Base-by-base conservation (phyloP, 2,329 filamentous ascomycete species). In the Neofusicoccum ribis region DNA sequence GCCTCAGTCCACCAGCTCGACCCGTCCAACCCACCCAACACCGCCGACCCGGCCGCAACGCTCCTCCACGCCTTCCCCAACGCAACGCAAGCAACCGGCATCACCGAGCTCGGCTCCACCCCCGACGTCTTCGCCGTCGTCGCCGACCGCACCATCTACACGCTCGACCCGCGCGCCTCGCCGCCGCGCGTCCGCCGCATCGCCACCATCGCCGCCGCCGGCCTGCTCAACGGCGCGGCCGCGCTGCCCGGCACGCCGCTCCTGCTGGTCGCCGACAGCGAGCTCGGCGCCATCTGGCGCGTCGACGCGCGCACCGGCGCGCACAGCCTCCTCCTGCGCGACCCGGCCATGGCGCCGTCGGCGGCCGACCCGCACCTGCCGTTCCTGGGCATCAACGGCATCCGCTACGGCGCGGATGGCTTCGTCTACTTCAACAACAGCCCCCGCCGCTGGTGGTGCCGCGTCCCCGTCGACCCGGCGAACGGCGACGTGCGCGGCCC, bases 1-100 rank as follows among this genome's bases (percentile, higher is more conserved):
- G 70, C 77, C 6, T 71, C 75, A 52, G 66, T 80, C 3, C 72
- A 72, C 66, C 69, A 76, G 31, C 65, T 81, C 41, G 68, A 77
- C 61, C 77, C 77, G 2, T 43, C n/a, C 37, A 12, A 43, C 14
- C 39, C 52, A 6, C 37, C 14, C 17, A 20, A 43, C 36, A 58
- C 20, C 39, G 63, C 52, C 15, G 61, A 37, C n/a, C 66, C 68
- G 3, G 56, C 67, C 17, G 67, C 71, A 15, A 67, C 72, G n/a
- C 69, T 76, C 17, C 59, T 77, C 7, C 70, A 77, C 52, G 66
- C 69, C 8, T 76, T 78, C 63, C 12, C n/a, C 36, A 49, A 61
- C 52, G 23, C 39, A 20, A 58, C 37, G 20, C 52, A 44, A 17
- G 15, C 37, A 37, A 58, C 39, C 23, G 52, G 39, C 37, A 58